Evolutionary conservation across 768 basidiomycete genomes (phyloP).

Genomic region (Naganishia vishniacii): DNA sequence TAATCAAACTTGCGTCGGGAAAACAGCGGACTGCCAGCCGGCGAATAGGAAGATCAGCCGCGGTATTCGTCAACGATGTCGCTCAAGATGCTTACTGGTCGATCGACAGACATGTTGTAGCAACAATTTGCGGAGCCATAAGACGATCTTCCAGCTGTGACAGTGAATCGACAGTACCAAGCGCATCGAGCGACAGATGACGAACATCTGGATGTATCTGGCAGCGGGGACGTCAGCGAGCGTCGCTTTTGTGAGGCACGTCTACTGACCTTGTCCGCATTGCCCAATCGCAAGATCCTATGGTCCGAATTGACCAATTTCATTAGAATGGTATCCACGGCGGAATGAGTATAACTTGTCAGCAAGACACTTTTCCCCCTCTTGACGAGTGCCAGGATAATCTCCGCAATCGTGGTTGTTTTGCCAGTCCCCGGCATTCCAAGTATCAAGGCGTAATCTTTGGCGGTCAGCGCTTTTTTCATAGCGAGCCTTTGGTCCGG

Average conservation of each 20-base stretch:
- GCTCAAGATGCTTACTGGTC: constrained; percentile 68
- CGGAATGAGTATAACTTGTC: constrained; percentile 93
- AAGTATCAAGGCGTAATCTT: constrained; percentile 84
- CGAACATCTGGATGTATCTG: constrained; percentile 79
- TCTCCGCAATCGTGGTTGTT: constrained; percentile 84
- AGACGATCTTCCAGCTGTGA: constrained; percentile 76
- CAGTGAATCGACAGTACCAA: constrained; percentile 60
- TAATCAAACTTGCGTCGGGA: constrained; percentile 80
- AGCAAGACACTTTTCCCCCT: constrained; percentile 81
- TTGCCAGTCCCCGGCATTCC: constrained; percentile 99
- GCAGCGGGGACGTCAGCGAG: not conserved
- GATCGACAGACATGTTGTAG: constrained; percentile 87
- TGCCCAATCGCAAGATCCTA: constrained; percentile 76
- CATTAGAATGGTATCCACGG: constrained; percentile 90
- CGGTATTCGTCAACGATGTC: not conserved
- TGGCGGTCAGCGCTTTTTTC: constrained; percentile 65
- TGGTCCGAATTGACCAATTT: constrained; percentile 68
- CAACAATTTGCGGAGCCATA: constrained; percentile 85
- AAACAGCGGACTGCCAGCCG: constrained; percentile 67
- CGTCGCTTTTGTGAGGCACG: not conserved
- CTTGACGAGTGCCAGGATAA: constrained; percentile 71
- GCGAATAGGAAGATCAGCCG: not conserved
- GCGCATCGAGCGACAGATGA: constrained; percentile 62
- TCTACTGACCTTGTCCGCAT: constrained; percentile 74
- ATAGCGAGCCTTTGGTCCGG: constrained; percentile 67